These are phyloP conservation scores for Pseudohalonectria lignicola DNA, from an alignment of 2,329 filamentous ascomycete species.

Conservation along the genomic window DNA sequence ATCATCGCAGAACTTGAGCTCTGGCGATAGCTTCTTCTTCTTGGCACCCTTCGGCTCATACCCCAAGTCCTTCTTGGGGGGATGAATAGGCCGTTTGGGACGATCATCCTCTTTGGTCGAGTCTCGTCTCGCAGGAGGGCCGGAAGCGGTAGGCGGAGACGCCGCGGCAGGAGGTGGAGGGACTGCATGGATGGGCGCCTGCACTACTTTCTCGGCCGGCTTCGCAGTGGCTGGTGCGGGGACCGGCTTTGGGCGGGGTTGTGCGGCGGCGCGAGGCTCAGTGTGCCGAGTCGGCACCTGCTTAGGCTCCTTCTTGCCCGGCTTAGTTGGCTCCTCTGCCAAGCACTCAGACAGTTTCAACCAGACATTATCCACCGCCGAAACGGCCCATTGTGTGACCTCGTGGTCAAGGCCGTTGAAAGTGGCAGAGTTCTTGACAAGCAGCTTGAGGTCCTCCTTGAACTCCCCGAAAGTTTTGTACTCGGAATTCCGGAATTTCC, in stretches of 20 bases:
- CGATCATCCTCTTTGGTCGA: constrained; percentile 67
- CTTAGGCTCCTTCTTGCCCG: constrained; percentile 53
- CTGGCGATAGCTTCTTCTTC: constrained; percentile 82
- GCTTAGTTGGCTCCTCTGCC: constrained; percentile 42
- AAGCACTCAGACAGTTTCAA: constrained; percentile 30
- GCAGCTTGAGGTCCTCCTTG: constrained; percentile 61
- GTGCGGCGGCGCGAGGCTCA: constrained; percentile 28
- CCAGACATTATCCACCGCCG: constrained; percentile 46
- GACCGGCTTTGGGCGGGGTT: constrained; percentile 20
- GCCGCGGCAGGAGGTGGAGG: constrained; percentile 66
- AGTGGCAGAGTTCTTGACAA: constrained; percentile 64
- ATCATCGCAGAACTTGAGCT: constrained; percentile 82
- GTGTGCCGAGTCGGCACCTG: constrained; percentile 32
- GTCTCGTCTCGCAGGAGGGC: constrained; percentile 68
- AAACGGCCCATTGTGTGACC: constrained; percentile 48
- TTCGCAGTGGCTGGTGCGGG: constrained; percentile 13
- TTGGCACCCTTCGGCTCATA: constrained; percentile 77
- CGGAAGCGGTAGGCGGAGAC: too few species aligned
- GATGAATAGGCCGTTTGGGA: constrained; percentile 88
- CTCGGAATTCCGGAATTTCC: constrained; percentile 56
- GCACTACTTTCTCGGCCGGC: constrained; percentile 19
- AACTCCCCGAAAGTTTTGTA: constrained; percentile 66
- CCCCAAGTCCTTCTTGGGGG: constrained; percentile 81
- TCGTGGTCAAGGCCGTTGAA: constrained; percentile 78
- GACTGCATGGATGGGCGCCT: constrained; percentile 24